Evolutionary conservation across 1,284 basidiomycete genomes (phyloP).

Genomic region (Vanrija pseudolonga): DNA sequence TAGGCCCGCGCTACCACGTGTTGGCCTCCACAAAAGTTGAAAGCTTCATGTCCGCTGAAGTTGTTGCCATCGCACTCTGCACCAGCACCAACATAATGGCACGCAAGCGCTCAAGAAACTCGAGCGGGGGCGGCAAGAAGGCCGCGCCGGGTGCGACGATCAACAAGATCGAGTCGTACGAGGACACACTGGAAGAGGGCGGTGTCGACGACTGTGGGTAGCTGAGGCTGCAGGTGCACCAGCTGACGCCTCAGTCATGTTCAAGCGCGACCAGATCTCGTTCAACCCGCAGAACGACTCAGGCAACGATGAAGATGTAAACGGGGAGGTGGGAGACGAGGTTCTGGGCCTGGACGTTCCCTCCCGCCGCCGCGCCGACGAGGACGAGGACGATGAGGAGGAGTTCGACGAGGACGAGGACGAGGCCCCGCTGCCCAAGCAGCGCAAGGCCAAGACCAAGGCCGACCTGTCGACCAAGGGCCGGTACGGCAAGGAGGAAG

Average conservation of each 20-base stretch:
- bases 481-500: slow-evolving; percentile 45
- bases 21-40: slow-evolving; percentile 14
- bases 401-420: slow-evolving; percentile 48
- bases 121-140: slow-evolving; percentile 32
- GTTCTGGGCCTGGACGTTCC: slow-evolving; percentile 60
- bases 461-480: slow-evolving; percentile 39
- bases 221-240: slow-evolving; percentile 31
- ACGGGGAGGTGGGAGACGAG: slow-evolving; percentile 56
- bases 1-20: not conserved
- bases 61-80: not conserved
- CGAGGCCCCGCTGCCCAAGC: slow-evolving; percentile 11
- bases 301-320: slow-evolving; percentile 46
- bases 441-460: slow-evolving; percentile 49
- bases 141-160: slow-evolving; percentile 28
- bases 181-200: slow-evolving; percentile 49
- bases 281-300: slow-evolving; percentile 61
- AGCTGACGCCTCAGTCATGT: slow-evolving; percentile 39
- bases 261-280: slow-evolving; percentile 68
- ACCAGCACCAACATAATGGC: slow-evolving; percentile 10
- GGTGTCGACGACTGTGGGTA: slow-evolving; percentile 50
- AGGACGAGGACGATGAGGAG: slow-evolving; percentile 36
- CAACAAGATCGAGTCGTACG: slow-evolving; percentile 44
- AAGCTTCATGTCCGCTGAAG: slow-evolving; percentile 1
- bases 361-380: slow-evolving; percentile 23
- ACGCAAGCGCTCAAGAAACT: slow-evolving; percentile 40